A percentile compares a stretch with the other conserved stretches of the same genome.
Evolutionary conservation across 2,329 filamentous ascomycete genomes (phyloP).

Genomic region (Leptographium galeiforme): DNA sequence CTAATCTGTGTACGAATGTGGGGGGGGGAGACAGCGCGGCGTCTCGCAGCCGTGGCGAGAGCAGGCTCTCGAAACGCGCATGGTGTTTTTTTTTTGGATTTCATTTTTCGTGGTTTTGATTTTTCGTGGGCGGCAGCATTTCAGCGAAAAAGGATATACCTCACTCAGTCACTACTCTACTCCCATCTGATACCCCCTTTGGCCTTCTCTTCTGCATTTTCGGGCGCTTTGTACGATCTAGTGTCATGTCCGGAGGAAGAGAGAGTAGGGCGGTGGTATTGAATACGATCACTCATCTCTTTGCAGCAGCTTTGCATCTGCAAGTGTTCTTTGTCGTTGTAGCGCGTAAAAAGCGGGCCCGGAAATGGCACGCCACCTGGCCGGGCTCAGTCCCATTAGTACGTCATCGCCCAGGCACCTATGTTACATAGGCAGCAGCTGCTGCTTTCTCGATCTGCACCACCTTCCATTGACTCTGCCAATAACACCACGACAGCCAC

Average conservation of each 20-base stretch:
- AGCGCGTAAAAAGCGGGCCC: not conserved
- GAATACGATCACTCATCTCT: not conserved
- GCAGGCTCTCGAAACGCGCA: not conserved
- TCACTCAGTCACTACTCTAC: not conserved
- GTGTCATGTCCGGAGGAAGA: too few relatives aligned
- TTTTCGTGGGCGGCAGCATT: not conserved
- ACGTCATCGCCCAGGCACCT: not conserved
- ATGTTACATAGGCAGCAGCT: not conserved
- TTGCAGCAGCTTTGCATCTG: not conserved
- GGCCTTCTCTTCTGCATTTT: not conserved
- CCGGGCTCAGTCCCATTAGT: too few relatives aligned
- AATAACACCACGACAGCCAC: too few relatives aligned
- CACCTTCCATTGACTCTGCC: not conserved
- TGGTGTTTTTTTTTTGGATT: not conserved
- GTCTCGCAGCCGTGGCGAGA: not conserved
- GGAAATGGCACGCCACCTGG: too few relatives aligned
- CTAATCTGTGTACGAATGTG: not conserved
- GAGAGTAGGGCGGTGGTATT: not conserved
- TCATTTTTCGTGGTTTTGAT: not conserved
- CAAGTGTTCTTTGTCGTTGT: not conserved
- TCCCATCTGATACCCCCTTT: not conserved
- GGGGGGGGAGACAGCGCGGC: not conserved
- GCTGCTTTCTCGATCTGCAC: not conserved
- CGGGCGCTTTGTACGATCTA: not conserved
- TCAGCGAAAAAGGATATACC: not conserved